Evolutionary conservation across 2,329 filamentous ascomycete species (phyloP), one percentile per base, ranked within the genome.

Genomic region (Beauveria medogensis): DNA sequence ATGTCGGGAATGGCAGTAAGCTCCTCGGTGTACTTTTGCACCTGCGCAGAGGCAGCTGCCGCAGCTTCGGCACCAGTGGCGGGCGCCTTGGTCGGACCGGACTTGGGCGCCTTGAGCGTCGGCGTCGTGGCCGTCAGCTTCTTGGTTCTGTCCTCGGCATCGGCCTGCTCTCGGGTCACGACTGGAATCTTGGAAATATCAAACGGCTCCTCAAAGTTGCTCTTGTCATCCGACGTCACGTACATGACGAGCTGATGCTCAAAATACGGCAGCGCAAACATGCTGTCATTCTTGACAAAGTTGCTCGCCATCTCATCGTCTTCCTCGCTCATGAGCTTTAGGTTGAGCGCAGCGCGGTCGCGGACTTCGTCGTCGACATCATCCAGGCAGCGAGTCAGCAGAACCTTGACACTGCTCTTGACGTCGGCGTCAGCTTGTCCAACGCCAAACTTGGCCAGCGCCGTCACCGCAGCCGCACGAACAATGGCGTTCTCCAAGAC

Each of bases 211-310:
- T 88, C 84, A 69, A 97, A 99, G 0, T 89, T 90, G 47, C 88
- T 85, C 74, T 92, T 92, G 70, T 94, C 91, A 59, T 92, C 90
- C 14, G 92, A 92, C 20, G 92, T 96, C 68, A 99, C 93, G 70
- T 99, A 99, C 85, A 96, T 90, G 67, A 97, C 92, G 55, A 99
- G 86, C 73, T 97, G 92, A 72, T 97, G 93, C 79, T 97, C 94
- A 64, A 99, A 95, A 63, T 91, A 92, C 12, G 92, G 90, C 24
- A 99, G 83, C 9, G 93, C 95, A 74, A 93, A 99, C 85, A 96
- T 96, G 65, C 87, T 95, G 73, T 97, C 93, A 70, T 96, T 97
- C 78, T 95, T 94, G 72, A 97, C 91, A 73, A 99, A 97, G 63
- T 86, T 85, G 66, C 85, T 82, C 1, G 92, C 92, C 74, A 92